Percentiles rank a stretch among this genome's conserved stretches.
Conservation (phyloP, 805 yeast species). For the Nakazawaea laoshanensis region DNA sequence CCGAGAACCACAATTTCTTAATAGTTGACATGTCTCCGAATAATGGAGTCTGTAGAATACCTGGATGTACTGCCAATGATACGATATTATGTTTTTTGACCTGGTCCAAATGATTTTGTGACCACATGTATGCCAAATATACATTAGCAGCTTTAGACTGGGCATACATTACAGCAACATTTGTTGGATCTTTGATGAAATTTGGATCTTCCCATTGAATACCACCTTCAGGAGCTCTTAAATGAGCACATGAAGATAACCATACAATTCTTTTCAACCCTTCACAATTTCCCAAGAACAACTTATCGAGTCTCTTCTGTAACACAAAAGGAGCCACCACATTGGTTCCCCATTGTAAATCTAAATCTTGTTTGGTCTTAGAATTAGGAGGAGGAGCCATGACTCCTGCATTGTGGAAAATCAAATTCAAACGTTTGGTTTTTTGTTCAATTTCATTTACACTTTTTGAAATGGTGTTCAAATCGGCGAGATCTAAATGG, state of each 20-base stretch:
- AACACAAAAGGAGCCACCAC: slow-evolving; percentile 35
- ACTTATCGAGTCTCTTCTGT: slow-evolving; percentile 27
- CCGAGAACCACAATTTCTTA: too few relatives aligned
- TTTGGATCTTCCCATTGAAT: slow-evolving; percentile 26
- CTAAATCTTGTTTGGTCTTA: slow-evolving; percentile 33
- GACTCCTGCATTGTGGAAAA: slow-evolving; percentile 37
- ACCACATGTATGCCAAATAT: slow-evolving; percentile 28
- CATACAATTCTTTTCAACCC: slow-evolving; percentile 29
- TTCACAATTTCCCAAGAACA: slow-evolving; percentile 20
- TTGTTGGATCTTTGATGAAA: slow-evolving; percentile 15
- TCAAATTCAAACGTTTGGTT: slow-evolving; percentile 23
- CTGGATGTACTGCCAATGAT: not conserved
- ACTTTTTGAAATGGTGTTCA: slow-evolving; percentile 30
- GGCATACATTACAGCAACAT: slow-evolving; percentile 20
- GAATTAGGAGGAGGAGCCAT: slow-evolving; percentile 30
- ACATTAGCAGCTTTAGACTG: slow-evolving; percentile 35
- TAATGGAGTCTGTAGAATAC: too few relatives aligned
- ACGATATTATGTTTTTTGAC: slow-evolving; percentile 11
- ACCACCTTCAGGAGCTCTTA: slow-evolving; percentile 15
- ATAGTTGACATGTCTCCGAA: too few relatives aligned
- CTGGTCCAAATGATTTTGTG: slow-evolving; percentile 20
- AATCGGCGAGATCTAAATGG: slow-evolving; percentile 29
- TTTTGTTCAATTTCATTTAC: slow-evolving; percentile 18
- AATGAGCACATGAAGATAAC: slow-evolving; percentile 19
- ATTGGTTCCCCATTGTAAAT: slow-evolving; percentile 38